Evolutionary conservation across 805 yeast genomes (phyloP), one percentile per base, ranked within the genome.

Genomic region (Candida fluviatilis): DNA sequence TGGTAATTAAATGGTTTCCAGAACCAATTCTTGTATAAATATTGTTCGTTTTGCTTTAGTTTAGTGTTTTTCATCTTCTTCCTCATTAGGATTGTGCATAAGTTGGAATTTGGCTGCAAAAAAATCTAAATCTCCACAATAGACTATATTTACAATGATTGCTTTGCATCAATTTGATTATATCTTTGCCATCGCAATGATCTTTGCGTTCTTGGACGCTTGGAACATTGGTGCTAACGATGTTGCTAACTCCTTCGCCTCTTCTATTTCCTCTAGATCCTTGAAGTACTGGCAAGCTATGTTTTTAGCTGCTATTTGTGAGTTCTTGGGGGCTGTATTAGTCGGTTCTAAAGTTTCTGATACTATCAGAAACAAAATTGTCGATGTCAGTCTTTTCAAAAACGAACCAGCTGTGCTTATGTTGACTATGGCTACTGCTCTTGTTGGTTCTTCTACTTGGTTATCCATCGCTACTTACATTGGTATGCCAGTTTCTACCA

Each of bases 141-240:
- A n/a, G n/a, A n/a, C n/a, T n/a, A n/a, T n/a, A n/a, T n/a, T n/a
- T n/a, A n/a, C 51, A n/a, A n/a, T n/a, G n/a, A n/a, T n/a, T n/a
- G n/a, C n/a, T 39, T 60, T 73, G 44, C 75, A 69, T 40, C 77
- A 80, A 50, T 83, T 78, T 52, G 85, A 81, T 58, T 82, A 81
- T 53, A 68, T 83, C 54, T 78, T 83, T 54, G 90, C 87, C 13
- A 71, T 81, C 43, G 77, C 77, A 31, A 71, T 81, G 71, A 58
- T 82, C 43, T 82, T 82, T 60, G 89, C 87, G 42, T 80, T 80
- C 66, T 65, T 83, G 48, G 89, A 83, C 61, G 90, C 89, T 3
- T 83, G 78, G 73, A 82, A 82, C 57, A 82, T 82, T 49, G 90
- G 90, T 36, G 91, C 90, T 21, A 83, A 84, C 53, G 91, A 83